Evolutionary conservation across 345 rosid species (phyloP).

Genomic region (Aquilaria yunnanensis): DNA sequence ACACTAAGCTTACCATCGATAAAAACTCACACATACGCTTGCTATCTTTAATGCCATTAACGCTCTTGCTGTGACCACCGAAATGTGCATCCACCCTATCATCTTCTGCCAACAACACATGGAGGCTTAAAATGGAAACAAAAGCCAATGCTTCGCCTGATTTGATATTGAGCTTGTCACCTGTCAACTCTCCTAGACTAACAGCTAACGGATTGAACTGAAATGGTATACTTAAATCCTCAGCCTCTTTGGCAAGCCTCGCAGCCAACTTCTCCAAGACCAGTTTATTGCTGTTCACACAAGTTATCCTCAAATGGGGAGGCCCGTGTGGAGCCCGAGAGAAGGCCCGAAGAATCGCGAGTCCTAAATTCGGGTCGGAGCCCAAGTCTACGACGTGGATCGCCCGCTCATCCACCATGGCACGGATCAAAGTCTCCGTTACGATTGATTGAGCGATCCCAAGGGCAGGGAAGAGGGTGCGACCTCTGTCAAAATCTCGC

Average conservation of each 20-base stretch:
- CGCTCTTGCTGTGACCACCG: conserved; percentile 12
- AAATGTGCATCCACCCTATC: conserved; percentile 45
- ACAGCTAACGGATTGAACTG: conserved; percentile 35
- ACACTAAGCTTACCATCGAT: conserved; percentile 18
- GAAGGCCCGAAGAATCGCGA: conserved; percentile 28
- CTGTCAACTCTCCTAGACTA: conserved; percentile 23
- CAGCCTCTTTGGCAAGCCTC: conserved; percentile 40
- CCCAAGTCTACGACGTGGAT: conserved; percentile 47
- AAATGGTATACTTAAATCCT: conserved; percentile 28
- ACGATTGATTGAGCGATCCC: conserved; percentile 24
- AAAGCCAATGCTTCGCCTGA: conserved; percentile 42
- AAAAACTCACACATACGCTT: conserved; percentile 31
- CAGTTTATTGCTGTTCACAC: conserved; percentile 12
- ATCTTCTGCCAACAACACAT: conserved; percentile 36
- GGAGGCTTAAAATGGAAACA: conserved; percentile 39
- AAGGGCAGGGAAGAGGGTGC: conserved; percentile 28
- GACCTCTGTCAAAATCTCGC: conserved; percentile 3
- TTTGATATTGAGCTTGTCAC: conserved; percentile 25
- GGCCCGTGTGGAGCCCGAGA: conserved; percentile 19
- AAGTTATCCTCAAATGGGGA: conserved; percentile 38
- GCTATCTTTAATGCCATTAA: conserved; percentile 21
- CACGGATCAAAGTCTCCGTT: conserved; percentile 16
- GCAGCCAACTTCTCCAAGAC: conserved; percentile 29
- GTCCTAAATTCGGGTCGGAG: conserved; percentile 34
- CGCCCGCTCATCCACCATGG: conserved; percentile 20